Percentiles rank a stretch among this genome's conserved stretches.
phyloP scores from a whole-genome alignment of 352 stramenopile species.

The Phytopythium litorale region DNA sequence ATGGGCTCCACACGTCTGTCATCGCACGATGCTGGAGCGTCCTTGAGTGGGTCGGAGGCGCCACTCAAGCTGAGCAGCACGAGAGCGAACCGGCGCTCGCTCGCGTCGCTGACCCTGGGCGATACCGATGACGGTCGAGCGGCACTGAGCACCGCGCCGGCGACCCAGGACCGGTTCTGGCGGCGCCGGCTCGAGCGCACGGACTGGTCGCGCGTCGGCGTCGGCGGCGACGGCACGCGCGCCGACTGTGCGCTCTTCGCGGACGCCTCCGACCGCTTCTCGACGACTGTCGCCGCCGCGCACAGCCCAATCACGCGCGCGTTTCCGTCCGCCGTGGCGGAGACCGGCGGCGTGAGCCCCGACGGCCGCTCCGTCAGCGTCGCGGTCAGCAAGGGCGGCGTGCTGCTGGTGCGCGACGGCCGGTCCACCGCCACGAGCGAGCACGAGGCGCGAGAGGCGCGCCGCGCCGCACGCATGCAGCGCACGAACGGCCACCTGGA shows the following conservation, averaged over 20 bases:
- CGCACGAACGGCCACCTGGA: slow-evolving; percentile 38
- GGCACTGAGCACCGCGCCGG: neutral
- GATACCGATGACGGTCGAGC: neutral
- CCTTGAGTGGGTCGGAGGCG: neutral
- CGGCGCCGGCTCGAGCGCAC: slow-evolving; percentile 52
- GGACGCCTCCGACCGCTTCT: slow-evolving; percentile 41
- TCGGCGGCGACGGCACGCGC: slow-evolving; percentile 54
- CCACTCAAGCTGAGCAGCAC: neutral
- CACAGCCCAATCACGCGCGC: slow-evolving; percentile 52
- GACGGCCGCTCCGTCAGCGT: slow-evolving; percentile 20
- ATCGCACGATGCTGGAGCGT: neutral
- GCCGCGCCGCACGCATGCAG: slow-evolving; percentile 36
- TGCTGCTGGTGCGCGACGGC: slow-evolving; percentile 23
- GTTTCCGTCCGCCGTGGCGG: slow-evolving; percentile 10
- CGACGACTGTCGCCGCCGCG: slow-evolving; percentile 39
- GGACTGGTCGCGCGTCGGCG: slow-evolving; percentile 76
- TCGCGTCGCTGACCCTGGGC: neutral
- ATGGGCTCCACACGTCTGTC: neutral
- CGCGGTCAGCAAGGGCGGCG: neutral
- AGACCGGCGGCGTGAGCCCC: slow-evolving; percentile 11
- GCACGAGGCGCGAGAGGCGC: slow-evolving; percentile 22
- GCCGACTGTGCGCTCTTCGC: slow-evolving; percentile 43
- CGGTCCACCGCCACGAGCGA: slow-evolving; percentile 26
- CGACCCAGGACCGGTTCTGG: slow-evolving; percentile 47
- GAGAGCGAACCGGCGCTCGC: neutral